Evolutionary conservation across 1,284 basidiomycete genomes (phyloP).

Genomic region (Cryptococcus sp.): DNA sequence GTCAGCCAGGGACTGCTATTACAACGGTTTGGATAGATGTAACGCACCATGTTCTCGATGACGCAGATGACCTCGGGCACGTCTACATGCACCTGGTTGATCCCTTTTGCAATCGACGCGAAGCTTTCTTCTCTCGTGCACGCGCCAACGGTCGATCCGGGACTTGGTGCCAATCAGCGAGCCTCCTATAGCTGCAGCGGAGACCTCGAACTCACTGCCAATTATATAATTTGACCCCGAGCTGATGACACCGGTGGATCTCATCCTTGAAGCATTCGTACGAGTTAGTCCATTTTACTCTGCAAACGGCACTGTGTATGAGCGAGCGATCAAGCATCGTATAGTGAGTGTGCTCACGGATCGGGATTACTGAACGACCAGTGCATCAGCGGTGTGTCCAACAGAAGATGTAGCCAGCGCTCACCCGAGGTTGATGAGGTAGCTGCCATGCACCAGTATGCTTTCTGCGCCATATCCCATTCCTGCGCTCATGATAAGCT

Average conservation of each 20-base stretch:
- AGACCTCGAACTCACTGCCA: slow-evolving; percentile 66
- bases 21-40: neutral
- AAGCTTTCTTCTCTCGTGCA: slow-evolving; percentile 66
- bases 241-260: slow-evolving; percentile 72
- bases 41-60: slow-evolving; percentile 77
- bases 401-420: neutral
- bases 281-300: slow-evolving; percentile 72
- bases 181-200: neutral
- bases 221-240: slow-evolving; percentile 76
- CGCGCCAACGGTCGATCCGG: slow-evolving; percentile 74
- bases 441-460: slow-evolving; percentile 79
- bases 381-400: neutral
- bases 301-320: slow-evolving; percentile 34
- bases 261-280: slow-evolving; percentile 83
- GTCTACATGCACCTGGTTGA: slow-evolving; percentile 74
- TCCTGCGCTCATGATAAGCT: slow-evolving; percentile 18
- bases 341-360: slow-evolving; percentile 55
- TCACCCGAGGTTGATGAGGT: slow-evolving; percentile 74
- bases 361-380: slow-evolving; percentile 63
- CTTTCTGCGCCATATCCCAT: slow-evolving; percentile 63
- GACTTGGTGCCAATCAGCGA: slow-evolving; percentile 56
- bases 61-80: slow-evolving; percentile 67
- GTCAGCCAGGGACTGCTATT: neutral
- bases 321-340: neutral
- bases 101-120: slow-evolving; percentile 66